Base-by-base conservation (phyloP, 129 eudicot genomes). In the Centella asiatica region DNA sequence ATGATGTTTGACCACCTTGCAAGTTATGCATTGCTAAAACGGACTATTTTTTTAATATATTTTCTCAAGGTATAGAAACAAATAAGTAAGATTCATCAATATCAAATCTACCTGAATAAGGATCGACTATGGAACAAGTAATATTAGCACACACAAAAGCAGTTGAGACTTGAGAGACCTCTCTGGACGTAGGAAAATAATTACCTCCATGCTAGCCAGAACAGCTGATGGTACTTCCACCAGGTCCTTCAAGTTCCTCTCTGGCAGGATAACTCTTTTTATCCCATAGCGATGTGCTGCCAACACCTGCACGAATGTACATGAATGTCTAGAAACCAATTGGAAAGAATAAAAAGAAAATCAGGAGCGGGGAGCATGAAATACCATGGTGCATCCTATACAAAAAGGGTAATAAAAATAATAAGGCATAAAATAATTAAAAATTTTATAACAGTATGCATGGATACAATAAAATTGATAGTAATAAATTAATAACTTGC, bases 271-370 rank as follows among this genome's bases (percentile, higher is more conserved):
- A 40, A 92, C 96, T 76, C 99, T 80, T 76, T 84, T 92, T 40
- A 92, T 79, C 64, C 99, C 99, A 47, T 74, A 80, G 9, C 99
- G 95, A 72, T 92, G 99, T 49, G 99, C 99, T 19, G 99, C 99
- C 83, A 92, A 82, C 53, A 92, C 93, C 98, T 92, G 80, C 61
- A 48, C 31, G 47, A 31, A 49, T 24, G 57, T 19, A 54, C 24
- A 57, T 62, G 3, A 28, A 57, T 10, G n/a, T 9, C 20, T 33
- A 19, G 9, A 20, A 57, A 28, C 8, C 20, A 8, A 28, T 18
- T 3, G 5, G 15, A 17, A 20, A 55, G 18, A 17, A 5, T 4
- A 42, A 42, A 42, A 42, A 14, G 18, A 11, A 11, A 42, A 12
- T 42, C 19, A 11, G 12, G 46, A 14, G n/a, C n/a, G n/a, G n/a